phyloP scores from a whole-genome alignment of 2,329 filamentous ascomycete genomes.

The Fusarium gaditjirri region DNA sequence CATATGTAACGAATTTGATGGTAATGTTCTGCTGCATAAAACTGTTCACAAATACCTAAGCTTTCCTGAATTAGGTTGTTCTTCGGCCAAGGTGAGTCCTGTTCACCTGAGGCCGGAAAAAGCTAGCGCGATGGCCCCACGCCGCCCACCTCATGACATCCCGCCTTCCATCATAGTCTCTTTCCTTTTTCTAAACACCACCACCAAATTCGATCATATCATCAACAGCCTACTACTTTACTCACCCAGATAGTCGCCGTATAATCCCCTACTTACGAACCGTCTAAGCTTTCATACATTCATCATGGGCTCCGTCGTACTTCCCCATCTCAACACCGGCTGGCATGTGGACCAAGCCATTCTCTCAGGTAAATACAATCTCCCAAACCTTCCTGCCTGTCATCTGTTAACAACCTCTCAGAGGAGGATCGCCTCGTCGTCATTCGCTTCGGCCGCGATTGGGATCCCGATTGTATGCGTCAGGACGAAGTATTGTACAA shows the following conservation, averaged over 20 bases:
- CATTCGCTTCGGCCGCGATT: constrained; percentile 92
- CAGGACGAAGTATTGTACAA: constrained; percentile 95
- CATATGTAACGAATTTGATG: no score
- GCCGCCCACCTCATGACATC: constrained; percentile 1
- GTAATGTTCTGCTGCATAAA: neutral
- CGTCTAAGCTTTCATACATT: no score
- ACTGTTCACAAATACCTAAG: no score
- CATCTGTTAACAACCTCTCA: constrained; percentile 15
- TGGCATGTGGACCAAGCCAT: constrained; percentile 99
- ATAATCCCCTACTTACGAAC: neutral
- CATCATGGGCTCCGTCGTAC: constrained; percentile 81
- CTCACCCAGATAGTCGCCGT: neutral
- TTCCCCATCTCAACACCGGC: constrained; percentile 89
- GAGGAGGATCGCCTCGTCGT: constrained; percentile 94
- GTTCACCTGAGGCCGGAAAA: constrained; percentile 10
- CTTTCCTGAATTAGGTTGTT: neutral
- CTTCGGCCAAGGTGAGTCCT: constrained; percentile 7
- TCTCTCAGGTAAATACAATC: constrained; percentile 53
- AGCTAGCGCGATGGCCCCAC: neutral
- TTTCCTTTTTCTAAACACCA: constrained; percentile 8
- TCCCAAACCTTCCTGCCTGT: neutral
- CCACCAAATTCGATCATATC: neutral
- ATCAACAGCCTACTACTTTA: neutral
- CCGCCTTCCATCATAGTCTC: constrained; percentile 28
- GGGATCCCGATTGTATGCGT: constrained; percentile 76